Evolutionary conservation across 768 basidiomycete genomes (phyloP).

Genomic region (Lentinula boryana): DNA sequence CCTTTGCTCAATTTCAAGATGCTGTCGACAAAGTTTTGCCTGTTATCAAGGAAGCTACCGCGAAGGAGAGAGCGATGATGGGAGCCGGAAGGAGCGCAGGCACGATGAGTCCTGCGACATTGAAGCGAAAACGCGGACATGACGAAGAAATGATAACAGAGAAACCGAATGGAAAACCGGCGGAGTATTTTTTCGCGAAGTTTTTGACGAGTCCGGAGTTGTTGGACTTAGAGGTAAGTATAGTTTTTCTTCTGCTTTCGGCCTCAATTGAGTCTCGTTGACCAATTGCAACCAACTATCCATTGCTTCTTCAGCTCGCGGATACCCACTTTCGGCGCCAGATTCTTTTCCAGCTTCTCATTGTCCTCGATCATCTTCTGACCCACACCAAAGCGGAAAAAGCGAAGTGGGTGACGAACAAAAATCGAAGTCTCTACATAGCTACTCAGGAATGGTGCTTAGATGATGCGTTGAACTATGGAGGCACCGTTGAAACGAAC

Average conservation of each 20-base stretch:
- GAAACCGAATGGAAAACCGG: slow-evolving; percentile 13
- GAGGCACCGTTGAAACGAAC: background rate
- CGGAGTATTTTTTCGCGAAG: slow-evolving; percentile 90
- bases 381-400: slow-evolving; percentile 70
- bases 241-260: background rate
- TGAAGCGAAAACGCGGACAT: slow-evolving; percentile 65
- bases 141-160: slow-evolving; percentile 40
- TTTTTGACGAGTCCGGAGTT: slow-evolving; percentile 86
- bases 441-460: slow-evolving; percentile 62
- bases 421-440: slow-evolving; percentile 79
- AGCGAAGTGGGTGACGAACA: slow-evolving; percentile 41
- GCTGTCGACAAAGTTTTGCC: slow-evolving; percentile 69
- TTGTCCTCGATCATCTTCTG: slow-evolving; percentile 70
- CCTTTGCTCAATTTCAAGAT: slow-evolving; percentile 62
- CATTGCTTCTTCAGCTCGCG: slow-evolving; percentile 52
- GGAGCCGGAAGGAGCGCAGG: slow-evolving; percentile 50
- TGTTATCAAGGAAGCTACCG: slow-evolving; percentile 80
- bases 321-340: slow-evolving; percentile 93
- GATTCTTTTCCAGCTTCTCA: slow-evolving; percentile 75
- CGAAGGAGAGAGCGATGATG: slow-evolving; percentile 85
- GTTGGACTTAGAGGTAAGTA: slow-evolving; percentile 75
- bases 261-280: background rate
- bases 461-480: background rate
- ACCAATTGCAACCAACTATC: background rate
- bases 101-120: background rate